These are phyloP conservation scores for Gynandropsis gynandra DNA, from an alignment of 345 rosid genomes.

Conservation along the genomic window DNA sequence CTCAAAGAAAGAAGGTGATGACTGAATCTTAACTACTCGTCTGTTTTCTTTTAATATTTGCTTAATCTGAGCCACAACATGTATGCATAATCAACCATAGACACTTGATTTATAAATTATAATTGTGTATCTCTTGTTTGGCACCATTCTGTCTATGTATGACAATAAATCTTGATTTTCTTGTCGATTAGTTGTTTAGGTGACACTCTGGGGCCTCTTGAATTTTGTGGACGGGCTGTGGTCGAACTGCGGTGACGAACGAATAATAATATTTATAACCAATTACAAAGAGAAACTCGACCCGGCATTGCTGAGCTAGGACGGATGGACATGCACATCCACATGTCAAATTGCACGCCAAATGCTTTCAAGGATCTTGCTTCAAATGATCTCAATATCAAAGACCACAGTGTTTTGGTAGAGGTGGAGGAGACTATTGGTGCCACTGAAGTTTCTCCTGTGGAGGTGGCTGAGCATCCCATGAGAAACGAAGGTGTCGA, in stretches of 20 bases:
- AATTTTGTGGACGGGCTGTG: conserved; percentile 62
- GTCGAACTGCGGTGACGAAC: conserved; percentile 56
- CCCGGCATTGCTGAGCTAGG: conserved; percentile 54
- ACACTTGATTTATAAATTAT: too few relatives aligned
- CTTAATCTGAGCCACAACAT: too few relatives aligned
- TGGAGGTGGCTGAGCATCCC: conserved; percentile 41
- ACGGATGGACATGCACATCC: conserved; percentile 61
- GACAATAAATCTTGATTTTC: too few relatives aligned
- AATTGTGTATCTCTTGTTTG: too few relatives aligned
- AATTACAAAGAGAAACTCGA: conserved; percentile 57
- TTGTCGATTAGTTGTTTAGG: too few relatives aligned
- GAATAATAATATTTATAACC: conserved; percentile 61
- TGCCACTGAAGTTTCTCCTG: conserved; percentile 32
- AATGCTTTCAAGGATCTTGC: conserved; percentile 29
- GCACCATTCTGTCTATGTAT: too few relatives aligned
- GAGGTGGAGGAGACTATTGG: conserved; percentile 31
- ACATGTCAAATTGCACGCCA: conserved; percentile 46
- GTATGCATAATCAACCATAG: too few relatives aligned
- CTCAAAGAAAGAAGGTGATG: conserved; percentile 4
- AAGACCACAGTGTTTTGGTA: conserved; percentile 21
- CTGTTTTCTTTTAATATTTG: too few relatives aligned
- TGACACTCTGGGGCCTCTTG: conserved; percentile 41
- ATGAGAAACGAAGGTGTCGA: conserved; percentile 35
- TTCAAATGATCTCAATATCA: conserved; percentile 33
- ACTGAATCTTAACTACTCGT: too few relatives aligned